Evolutionary conservation across 2,329 filamentous ascomycete genomes (phyloP).

Genomic region (Sporothrix brunneoviolacea): DNA sequence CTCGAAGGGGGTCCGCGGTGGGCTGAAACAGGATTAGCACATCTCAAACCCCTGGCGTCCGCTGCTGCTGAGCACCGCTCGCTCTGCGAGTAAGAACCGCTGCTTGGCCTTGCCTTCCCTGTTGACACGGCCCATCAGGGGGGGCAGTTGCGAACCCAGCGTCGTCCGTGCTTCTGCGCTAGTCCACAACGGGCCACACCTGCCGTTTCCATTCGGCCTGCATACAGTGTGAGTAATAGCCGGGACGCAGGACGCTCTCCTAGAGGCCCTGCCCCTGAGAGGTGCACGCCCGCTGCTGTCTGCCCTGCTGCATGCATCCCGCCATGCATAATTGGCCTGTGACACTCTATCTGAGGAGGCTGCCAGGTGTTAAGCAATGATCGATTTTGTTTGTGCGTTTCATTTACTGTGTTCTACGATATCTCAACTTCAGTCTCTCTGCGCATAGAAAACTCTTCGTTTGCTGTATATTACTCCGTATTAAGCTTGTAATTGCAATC

Average conservation of each 20-base stretch:
- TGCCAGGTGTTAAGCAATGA: too few species aligned
- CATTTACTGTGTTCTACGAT: too few species aligned
- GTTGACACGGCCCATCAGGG: slow-evolving; percentile 6
- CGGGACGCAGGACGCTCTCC: too few species aligned
- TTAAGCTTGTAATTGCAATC: background rate
- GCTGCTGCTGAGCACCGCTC: too few species aligned
- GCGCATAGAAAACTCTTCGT: background rate
- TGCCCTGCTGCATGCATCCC: too few species aligned
- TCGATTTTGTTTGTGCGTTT: background rate
- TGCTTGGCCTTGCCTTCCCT: background rate
- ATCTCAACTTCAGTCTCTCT: too few species aligned
- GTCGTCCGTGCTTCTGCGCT: slow-evolving; percentile 3
- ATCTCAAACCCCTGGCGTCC: slow-evolving; percentile 14
- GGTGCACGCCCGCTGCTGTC: slow-evolving; percentile 5
- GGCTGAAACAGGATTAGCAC: slow-evolving; percentile 21
- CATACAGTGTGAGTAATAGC: slow-evolving; percentile 6
- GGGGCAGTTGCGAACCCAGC: background rate
- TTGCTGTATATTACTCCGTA: background rate
- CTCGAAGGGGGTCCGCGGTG: slow-evolving; percentile 6
- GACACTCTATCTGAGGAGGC: slow-evolving; percentile 5
- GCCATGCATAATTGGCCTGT: slow-evolving; percentile 4
- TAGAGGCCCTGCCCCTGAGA: background rate
- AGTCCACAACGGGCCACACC: slow-evolving; percentile 4
- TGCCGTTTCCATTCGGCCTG: slow-evolving; percentile 4
- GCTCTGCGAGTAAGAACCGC: too few species aligned